A percentile compares a stretch with the other conserved stretches of the same genome.
Evolutionary conservation across 768 basidiomycete species (phyloP).

Genomic region (Pleurotus eryngii): DNA sequence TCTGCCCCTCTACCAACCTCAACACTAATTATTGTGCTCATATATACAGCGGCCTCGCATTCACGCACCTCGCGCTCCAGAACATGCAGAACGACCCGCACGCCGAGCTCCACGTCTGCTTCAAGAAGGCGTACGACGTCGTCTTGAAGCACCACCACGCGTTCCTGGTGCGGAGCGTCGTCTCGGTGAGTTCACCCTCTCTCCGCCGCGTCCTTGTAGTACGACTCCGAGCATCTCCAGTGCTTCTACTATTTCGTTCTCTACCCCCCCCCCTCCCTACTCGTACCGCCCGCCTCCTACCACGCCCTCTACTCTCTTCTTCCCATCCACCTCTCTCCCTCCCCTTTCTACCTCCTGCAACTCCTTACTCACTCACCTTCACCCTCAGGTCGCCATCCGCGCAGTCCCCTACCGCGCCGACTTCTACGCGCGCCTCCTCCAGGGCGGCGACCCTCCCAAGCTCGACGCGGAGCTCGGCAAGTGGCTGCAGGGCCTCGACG

Average conservation of each 20-base stretch:
- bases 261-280: too few relatives aligned
- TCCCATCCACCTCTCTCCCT: neutral
- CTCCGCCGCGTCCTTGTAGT: neutral
- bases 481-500: slow-evolving; percentile 61
- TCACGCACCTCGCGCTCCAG: slow-evolving; percentile 66
- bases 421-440: slow-evolving; percentile 61
- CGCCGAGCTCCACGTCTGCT: slow-evolving; percentile 62
- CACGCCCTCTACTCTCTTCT: neutral
- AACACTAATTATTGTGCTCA: too few relatives aligned
- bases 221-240: neutral
- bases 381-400: slow-evolving; percentile 49
- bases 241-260: too few relatives aligned
- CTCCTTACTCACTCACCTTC: neutral
- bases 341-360: slow-evolving; percentile 1
- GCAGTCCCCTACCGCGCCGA: slow-evolving; percentile 58
- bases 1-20: too few relatives aligned
- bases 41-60: slow-evolving; percentile 53
- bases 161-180: slow-evolving; percentile 63
- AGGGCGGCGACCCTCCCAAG: slow-evolving; percentile 48
- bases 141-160: slow-evolving; percentile 65
- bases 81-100: slow-evolving; percentile 52
- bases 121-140: slow-evolving; percentile 67
- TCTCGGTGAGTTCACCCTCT: slow-evolving; percentile 44
- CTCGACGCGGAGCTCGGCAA: slow-evolving; percentile 50
- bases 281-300: too few relatives aligned